A percentile compares a stretch with the other conserved stretches of the same genome.
phyloP scores from a whole-genome alignment of 176 grass and related monocot genomes.

The Metroxylon sagu region DNA sequence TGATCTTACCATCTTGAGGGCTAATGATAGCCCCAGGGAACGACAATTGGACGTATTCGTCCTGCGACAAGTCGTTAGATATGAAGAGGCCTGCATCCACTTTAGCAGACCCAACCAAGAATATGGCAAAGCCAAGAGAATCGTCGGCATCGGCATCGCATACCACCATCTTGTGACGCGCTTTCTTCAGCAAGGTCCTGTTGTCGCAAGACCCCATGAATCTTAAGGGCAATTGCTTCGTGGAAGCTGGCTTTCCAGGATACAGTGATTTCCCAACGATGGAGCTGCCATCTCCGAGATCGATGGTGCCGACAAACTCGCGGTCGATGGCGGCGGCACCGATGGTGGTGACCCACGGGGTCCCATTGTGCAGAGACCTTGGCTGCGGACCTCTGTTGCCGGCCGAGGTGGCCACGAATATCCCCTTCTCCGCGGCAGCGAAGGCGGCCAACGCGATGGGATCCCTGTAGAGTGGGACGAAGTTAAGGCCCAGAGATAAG shows the following conservation, averaged over 20 bases:
- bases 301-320: constrained; percentile 25
- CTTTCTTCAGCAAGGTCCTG: constrained; percentile 3
- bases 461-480: constrained; percentile 41
- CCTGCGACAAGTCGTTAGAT: constrained; percentile 1
- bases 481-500: constrained; percentile 38
- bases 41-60: constrained; percentile 5
- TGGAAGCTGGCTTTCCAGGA: constrained; percentile 27
- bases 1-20: constrained; percentile 14
- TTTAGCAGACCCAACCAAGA: not conserved
- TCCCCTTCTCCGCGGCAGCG: constrained; percentile 35
- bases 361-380: constrained; percentile 38
- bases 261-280: constrained; percentile 29
- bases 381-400: constrained; percentile 9
- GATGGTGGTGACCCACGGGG: constrained; percentile 56
- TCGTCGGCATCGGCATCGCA: constrained; percentile 22
- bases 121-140: not conserved
- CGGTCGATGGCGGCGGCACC: constrained; percentile 45
- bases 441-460: constrained; percentile 40
- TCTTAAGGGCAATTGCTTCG: constrained; percentile 21
- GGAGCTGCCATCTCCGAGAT: constrained; percentile 16
- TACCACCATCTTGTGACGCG: constrained; percentile 21
- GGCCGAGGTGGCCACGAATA: constrained; percentile 35
- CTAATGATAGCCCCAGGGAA: constrained; percentile 37
- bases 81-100: constrained; percentile 51
- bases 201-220: constrained; percentile 32